phyloP scores from a whole-genome alignment of 257 asterid genomes.

The Jasminum sambac region DNA sequence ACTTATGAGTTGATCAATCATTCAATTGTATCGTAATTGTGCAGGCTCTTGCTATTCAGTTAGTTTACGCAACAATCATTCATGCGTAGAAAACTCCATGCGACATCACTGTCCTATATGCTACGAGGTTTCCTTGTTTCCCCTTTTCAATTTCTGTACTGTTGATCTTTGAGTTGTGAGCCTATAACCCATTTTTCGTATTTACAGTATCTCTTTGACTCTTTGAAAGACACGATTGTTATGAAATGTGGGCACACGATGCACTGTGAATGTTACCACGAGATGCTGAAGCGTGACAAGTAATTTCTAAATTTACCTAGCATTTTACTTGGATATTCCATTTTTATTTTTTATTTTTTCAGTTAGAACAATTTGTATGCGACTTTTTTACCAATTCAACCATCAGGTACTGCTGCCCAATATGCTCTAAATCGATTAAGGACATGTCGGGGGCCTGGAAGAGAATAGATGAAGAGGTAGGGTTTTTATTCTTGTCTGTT shows the following conservation, averaged over 20 bases:
- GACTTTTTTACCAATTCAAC: background rate
- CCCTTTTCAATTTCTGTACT: background rate
- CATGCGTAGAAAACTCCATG: slow-evolving; percentile 89
- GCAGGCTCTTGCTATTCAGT: slow-evolving; percentile 85
- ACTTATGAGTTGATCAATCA: background rate
- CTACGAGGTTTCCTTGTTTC: slow-evolving; percentile 61
- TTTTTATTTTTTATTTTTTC: slow-evolving; percentile 1
- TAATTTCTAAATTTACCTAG: slow-evolving; percentile 31
- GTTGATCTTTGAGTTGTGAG: background rate
- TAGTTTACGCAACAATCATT: slow-evolving; percentile 64
- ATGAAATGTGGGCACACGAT: slow-evolving; percentile 99
- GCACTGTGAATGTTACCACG: slow-evolving; percentile 82
- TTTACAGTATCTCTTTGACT: slow-evolving; percentile 81
- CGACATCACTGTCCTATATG: slow-evolving; percentile 98
- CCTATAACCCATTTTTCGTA: slow-evolving; percentile 18
- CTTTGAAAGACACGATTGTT: slow-evolving; percentile 79
- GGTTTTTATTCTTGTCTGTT: slow-evolving; percentile 4
- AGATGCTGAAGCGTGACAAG: slow-evolving; percentile 90
- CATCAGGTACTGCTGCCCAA: slow-evolving; percentile 84
- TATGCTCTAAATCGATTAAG: slow-evolving; percentile 76
- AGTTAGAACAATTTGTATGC: background rate
- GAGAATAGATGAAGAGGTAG: slow-evolving; percentile 79
- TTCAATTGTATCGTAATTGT: background rate
- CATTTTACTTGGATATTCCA: background rate
- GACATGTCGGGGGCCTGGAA: slow-evolving; percentile 86